Conservation (phyloP, 2,329 filamentous ascomycete genomes). For the Trichoderma pleuroti region DNA sequence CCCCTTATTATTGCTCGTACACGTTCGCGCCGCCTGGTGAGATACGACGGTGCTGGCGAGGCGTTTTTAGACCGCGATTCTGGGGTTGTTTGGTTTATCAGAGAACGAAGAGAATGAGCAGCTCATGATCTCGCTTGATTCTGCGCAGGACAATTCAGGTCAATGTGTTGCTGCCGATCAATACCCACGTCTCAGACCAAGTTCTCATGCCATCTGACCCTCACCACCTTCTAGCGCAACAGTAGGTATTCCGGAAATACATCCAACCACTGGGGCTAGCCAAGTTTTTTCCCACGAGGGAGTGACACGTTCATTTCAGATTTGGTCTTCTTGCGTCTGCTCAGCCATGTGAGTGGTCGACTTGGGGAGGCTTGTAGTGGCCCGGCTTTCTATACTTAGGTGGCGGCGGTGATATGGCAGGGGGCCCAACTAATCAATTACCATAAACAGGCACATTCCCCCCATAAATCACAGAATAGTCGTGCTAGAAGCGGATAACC, state of each 20-base stretch:
- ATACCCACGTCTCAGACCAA: neutral
- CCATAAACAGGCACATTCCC: constrained; percentile 1
- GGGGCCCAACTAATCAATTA: constrained; percentile 2
- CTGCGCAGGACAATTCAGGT: neutral
- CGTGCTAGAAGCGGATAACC: constrained; percentile 1
- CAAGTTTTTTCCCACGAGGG: neutral
- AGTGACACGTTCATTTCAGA: neutral
- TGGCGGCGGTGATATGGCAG: neutral
- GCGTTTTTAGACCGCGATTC: neutral
- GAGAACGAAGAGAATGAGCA: neutral
- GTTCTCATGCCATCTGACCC: neutral
- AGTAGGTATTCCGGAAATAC: neutral
- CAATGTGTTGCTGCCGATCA: neutral
- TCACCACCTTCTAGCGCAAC: neutral
- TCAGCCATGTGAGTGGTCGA: neutral
- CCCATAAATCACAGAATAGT: neutral
- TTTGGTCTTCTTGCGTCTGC: neutral
- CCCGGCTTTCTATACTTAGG: constrained; percentile 1
- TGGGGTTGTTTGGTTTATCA: neutral
- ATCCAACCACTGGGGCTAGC: neutral
- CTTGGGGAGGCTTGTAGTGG: neutral
- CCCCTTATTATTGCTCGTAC: neutral
- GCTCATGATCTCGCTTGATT: neutral
- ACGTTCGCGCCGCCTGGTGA: neutral
- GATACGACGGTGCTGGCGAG: neutral